Evolutionary conservation across 352 stramenopile species (phyloP).

Genomic region (Phytophthora ramorum): DNA sequence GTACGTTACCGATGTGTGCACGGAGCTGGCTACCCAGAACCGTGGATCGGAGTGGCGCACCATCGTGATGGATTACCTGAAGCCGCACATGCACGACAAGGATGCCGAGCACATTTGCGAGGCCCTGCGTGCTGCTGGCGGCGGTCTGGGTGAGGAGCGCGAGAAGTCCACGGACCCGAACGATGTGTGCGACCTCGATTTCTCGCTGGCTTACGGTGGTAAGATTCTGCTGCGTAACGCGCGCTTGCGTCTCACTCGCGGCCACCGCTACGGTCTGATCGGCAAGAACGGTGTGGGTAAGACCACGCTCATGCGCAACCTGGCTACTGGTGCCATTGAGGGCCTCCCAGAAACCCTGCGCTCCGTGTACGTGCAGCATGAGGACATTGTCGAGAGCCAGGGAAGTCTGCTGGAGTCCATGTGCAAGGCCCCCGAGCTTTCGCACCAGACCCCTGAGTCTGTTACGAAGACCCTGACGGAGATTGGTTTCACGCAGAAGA

Average conservation of each 20-base stretch:
- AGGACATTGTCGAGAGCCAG: conserved; percentile 94
- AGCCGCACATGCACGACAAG: conserved; percentile 60
- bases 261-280: conserved; percentile 96
- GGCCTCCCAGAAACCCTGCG: conserved; percentile 92
- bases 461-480: conserved; percentile 86
- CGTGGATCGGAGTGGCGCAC: conserved; percentile 61
- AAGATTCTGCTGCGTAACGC: conserved; percentile 98
- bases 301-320: conserved; percentile 94
- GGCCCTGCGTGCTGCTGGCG: conserved; percentile 55
- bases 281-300: conserved; percentile 98
- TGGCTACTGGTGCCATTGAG: conserved; percentile 91
- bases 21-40: conserved; percentile 64
- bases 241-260: conserved; percentile 94
- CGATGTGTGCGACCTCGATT: conserved; percentile 76
- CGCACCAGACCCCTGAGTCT: conserved; percentile 72
- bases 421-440: conserved; percentile 71
- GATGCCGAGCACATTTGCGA: conserved; percentile 62
- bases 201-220: conserved; percentile 77
- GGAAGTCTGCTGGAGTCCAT: conserved; percentile 75
- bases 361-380: conserved; percentile 97
- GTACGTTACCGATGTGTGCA: conserved; percentile 71
- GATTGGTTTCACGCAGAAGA: conserved; percentile 94
- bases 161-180: conserved; percentile 70
- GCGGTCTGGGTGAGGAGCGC: conserved; percentile 56
- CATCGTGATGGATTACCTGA: conserved; percentile 61